Percentiles rank a stretch among this genome's conserved stretches.
These are phyloP conservation scores for Cladosporium cucumerinum DNA, from an alignment of 2,329 filamentous ascomycete genomes.

Conservation along the genomic window DNA sequence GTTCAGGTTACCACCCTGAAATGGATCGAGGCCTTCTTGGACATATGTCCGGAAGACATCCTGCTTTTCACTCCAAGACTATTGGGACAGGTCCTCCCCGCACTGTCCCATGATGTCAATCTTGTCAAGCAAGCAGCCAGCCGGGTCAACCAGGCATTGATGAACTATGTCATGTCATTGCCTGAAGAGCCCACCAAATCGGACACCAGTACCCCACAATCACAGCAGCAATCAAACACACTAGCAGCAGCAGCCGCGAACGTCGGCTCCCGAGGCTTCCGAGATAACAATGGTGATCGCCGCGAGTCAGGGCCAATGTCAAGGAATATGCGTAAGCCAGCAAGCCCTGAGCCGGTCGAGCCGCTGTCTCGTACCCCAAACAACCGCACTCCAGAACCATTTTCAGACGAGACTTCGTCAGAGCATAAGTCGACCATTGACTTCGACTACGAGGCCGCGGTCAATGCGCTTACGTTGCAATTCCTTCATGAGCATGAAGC, in stretches of 20 bases:
- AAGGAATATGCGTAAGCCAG: slow-evolving; percentile 22
- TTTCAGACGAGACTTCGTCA: slow-evolving; percentile 17
- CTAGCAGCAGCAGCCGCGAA: background rate
- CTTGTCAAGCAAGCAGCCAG: slow-evolving; percentile 83
- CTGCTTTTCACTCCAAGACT: slow-evolving; percentile 91
- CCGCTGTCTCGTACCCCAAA: slow-evolving; percentile 25
- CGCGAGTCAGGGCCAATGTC: slow-evolving; percentile 15
- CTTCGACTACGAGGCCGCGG: slow-evolving; percentile 92
- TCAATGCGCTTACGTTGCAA: slow-evolving; percentile 85
- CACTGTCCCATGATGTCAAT: slow-evolving; percentile 88
- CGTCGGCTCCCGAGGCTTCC: background rate
- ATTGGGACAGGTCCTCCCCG: slow-evolving; percentile 84
- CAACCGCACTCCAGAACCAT: slow-evolving; percentile 30
- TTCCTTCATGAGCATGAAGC: slow-evolving; percentile 97
- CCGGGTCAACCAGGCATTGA: slow-evolving; percentile 83
- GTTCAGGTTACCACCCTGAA: slow-evolving; percentile 85
- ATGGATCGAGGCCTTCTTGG: slow-evolving; percentile 95
- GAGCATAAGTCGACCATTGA: slow-evolving; percentile 57
- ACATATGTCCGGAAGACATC: slow-evolving; percentile 96
- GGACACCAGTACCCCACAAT: slow-evolving; percentile 17
- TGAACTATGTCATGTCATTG: slow-evolving; percentile 90
- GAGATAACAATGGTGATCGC: slow-evolving; percentile 11
- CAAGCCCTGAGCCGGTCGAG: slow-evolving; percentile 25
- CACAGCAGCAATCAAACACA: slow-evolving; percentile 5
- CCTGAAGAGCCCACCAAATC: slow-evolving; percentile 58